Evolutionary conservation across 768 basidiomycete genomes (phyloP), one percentile per base, ranked within the genome.

Genomic region (Leccinum uliginosum): DNA sequence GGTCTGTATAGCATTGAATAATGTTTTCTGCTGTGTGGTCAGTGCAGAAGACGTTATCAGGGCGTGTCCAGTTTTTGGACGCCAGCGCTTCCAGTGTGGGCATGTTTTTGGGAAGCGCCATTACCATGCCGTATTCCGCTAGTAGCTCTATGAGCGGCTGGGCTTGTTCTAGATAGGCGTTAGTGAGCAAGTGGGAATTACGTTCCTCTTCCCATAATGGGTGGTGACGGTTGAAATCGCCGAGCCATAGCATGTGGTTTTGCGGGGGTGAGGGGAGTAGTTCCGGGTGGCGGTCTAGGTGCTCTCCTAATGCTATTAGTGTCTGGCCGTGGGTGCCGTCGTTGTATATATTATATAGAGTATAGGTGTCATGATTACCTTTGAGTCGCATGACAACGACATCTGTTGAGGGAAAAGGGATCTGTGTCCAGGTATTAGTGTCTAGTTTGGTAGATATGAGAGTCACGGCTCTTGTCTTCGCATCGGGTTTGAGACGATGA

Each of bases 1-100:
- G 57, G 1, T 49, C 11, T 0, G 44, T 57, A 0, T 5, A 5
- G 30, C 64, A 67, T 0, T 12, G 6, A 3, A 3, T 35, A 0
- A 66, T 1, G 0, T 6, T 3, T 0, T 43, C 44, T 0, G 5
- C 0, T 0, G 45, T 44, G 23, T 43, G n/a, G 1, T 57, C 51
- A 0, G 50, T 61, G 9, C 57, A 44, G 17, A 66, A 65, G 0
- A 63, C n/a, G n/a, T 66, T 65, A 34, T 65, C 56, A 0, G 57
- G 58, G 0, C 51, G 0, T 0, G 56, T 65, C 49, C 64, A 68
- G 54, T 76, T 77, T 15, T 73, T 70, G 0, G 75, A 68, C 1
- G 26, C 49, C 0, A 35, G 47, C 0, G 71, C 62, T 19, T 72
- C 40, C 0, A 82, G 67, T 0, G 76, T 83, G 0, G 77, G 77